Evolutionary conservation across 805 yeast species (phyloP).

Genomic region (Pichia ethanolica): DNA sequence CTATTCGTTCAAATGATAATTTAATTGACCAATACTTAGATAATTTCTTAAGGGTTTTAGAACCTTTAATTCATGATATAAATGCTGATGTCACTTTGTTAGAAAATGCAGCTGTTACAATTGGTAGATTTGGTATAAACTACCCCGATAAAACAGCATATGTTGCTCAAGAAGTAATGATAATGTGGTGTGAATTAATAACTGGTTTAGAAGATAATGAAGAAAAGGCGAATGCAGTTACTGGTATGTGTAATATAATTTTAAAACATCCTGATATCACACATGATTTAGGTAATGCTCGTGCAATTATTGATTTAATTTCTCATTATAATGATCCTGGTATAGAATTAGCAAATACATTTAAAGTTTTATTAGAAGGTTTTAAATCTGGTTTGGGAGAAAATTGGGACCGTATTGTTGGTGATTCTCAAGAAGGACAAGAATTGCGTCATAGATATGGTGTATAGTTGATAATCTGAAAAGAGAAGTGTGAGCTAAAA

Average conservation of each 20-base stretch:
- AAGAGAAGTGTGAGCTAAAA: too few relatives aligned
- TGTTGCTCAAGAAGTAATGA: slow-evolving; percentile 26
- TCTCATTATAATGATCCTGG: slow-evolving; percentile 48
- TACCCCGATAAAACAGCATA: slow-evolving; percentile 39
- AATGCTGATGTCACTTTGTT: slow-evolving; percentile 57
- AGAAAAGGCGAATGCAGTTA: slow-evolving; percentile 82
- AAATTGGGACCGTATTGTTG: slow-evolving; percentile 16
- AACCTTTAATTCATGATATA: slow-evolving; percentile 49
- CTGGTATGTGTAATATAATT: slow-evolving; percentile 72
- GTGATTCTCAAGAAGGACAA: not conserved
- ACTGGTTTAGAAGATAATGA: slow-evolving; percentile 64
- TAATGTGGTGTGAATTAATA: slow-evolving; percentile 72
- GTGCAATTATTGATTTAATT: slow-evolving; percentile 51
- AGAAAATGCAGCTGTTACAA: slow-evolving; percentile 84
- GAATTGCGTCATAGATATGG: slow-evolving; percentile 14
- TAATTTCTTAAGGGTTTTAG: slow-evolving; percentile 47
- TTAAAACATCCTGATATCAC: slow-evolving; percentile 57
- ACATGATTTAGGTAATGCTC: slow-evolving; percentile 38
- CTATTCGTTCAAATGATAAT: slow-evolving; percentile 45
- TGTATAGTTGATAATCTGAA: slow-evolving; percentile 10
- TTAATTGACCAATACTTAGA: slow-evolving; percentile 45
- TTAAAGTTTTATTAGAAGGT: slow-evolving; percentile 37
- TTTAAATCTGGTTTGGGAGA: slow-evolving; percentile 43
- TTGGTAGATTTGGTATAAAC: slow-evolving; percentile 75
- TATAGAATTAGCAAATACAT: slow-evolving; percentile 35